A percentile compares a stretch with the other conserved stretches of the same genome.
These are phyloP conservation scores for Lepiota venenata DNA, from an alignment of 768 basidiomycete species.

Conservation along the genomic window DNA sequence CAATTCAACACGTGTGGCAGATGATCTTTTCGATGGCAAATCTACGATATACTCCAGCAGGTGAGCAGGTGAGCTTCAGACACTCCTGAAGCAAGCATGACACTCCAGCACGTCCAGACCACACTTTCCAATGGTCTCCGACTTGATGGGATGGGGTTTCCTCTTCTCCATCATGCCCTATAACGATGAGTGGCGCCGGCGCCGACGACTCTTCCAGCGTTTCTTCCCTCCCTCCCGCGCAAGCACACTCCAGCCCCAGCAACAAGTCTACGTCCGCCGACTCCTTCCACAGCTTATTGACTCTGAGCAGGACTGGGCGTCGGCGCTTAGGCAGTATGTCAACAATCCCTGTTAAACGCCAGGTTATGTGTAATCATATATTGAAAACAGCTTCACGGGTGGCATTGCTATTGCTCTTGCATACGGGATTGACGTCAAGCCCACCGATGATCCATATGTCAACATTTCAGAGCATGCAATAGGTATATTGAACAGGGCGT, in stretches of 20 bases:
- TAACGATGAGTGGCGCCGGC: constrained; percentile 34
- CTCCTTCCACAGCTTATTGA: constrained; percentile 23
- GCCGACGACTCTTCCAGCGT: constrained; percentile 35
- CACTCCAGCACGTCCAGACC: constrained; percentile 13
- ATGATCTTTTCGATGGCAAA: constrained; percentile 42
- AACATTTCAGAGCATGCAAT: constrained; percentile 33
- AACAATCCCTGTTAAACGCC: neutral
- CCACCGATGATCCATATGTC: constrained; percentile 38
- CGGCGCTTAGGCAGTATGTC: constrained; percentile 31
- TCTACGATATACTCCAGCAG: constrained; percentile 39
- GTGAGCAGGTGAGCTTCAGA: neutral
- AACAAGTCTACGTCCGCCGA: neutral
- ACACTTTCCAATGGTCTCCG: constrained; percentile 21
- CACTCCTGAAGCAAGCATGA: neutral
- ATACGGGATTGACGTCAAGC: constrained; percentile 39
- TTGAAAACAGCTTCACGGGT: constrained; percentile 30
- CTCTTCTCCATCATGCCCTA: constrained; percentile 36
- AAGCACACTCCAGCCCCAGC: constrained; percentile 5
- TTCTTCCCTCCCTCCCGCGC: constrained; percentile 28
- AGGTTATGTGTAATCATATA: neutral
- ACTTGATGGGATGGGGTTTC: constrained; percentile 35
- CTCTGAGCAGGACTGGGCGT: constrained; percentile 32
- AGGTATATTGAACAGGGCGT: constrained; percentile 15
- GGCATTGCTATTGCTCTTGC: constrained; percentile 34
- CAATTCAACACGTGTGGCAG: constrained; percentile 39